These are phyloP conservation scores for Spinacia oleracea DNA, from an alignment of 179 eudicot species.

Conservation along the genomic window DNA sequence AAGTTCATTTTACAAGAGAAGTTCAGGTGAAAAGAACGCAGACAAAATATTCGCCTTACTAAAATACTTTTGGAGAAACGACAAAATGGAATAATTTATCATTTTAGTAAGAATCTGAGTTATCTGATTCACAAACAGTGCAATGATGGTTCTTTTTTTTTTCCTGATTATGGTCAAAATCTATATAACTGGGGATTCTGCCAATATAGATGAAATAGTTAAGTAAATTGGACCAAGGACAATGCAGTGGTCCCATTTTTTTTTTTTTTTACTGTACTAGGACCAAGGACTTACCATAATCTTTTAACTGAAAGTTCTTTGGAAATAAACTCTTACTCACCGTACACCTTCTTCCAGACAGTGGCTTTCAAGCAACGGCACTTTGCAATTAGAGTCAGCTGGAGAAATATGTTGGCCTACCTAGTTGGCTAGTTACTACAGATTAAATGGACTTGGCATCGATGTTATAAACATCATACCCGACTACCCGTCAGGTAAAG, in stretches of 20 bases:
- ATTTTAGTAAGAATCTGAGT: neutral
- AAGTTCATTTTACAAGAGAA: neutral
- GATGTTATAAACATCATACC: neutral
- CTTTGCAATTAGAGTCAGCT: neutral
- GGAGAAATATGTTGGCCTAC: conserved; percentile 20
- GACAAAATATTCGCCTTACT: neutral
- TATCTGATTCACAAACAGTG: neutral
- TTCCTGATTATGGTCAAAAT: conserved; percentile 12
- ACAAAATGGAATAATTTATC: neutral
- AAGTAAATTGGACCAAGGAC: conserved; percentile 7
- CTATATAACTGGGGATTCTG: neutral
- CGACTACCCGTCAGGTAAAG: too few species aligned
- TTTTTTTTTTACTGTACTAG: neutral
- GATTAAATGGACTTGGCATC: neutral
- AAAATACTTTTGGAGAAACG: neutral
- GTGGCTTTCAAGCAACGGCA: conserved; percentile 1
- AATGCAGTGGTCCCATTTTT: conserved; percentile 18
- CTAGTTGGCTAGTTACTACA: neutral
- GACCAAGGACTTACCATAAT: neutral
- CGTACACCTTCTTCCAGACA: conserved; percentile 1
- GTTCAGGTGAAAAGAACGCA: neutral
- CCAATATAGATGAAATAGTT: neutral
- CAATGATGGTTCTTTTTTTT: neutral
- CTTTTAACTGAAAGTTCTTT: conserved; percentile 2
- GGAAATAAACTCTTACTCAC: neutral